Conservation (phyloP, 169 alveolate genomes). For the Theileria parva region DNA sequence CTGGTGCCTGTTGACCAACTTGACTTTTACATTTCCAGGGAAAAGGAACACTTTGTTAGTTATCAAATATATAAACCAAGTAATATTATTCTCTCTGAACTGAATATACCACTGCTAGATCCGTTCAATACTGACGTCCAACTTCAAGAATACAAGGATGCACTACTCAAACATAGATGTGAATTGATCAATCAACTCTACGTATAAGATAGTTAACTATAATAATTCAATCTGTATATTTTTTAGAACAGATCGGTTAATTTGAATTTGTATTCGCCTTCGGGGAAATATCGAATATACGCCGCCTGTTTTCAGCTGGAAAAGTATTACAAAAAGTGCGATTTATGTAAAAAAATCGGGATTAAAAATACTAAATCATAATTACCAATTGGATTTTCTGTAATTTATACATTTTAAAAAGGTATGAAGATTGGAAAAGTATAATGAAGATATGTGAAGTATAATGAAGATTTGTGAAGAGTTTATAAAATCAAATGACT, state of each 20-base stretch:
- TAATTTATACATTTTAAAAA: too few species aligned
- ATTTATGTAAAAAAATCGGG: constrained; percentile 25
- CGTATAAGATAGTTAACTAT: background rate
- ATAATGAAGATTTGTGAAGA: constrained; percentile 1
- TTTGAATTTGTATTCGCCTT: background rate
- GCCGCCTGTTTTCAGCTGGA: constrained; percentile 25
- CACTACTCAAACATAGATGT: constrained; percentile 30
- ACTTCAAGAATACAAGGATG: background rate
- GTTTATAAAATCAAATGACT: constrained; percentile 5
- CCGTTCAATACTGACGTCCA: background rate
- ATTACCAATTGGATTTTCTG: too few species aligned
- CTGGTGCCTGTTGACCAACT: background rate
- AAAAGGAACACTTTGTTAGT: background rate
- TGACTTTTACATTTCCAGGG: background rate
- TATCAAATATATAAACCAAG: background rate
- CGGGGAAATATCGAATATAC: constrained; percentile 25
- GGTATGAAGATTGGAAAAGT: background rate
- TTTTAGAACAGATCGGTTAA: background rate
- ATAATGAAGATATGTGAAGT: background rate
- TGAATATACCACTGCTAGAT: constrained; percentile 34
- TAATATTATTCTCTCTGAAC: constrained; percentile 26
- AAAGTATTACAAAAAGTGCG: constrained; percentile 18
- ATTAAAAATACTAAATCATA: background rate
- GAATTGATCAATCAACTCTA: constrained; percentile 11
- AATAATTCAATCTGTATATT: background rate